These are phyloP conservation scores for Colletotrichum aenigma DNA, from an alignment of 2,329 filamentous ascomycete genomes.

Conservation along the genomic window DNA sequence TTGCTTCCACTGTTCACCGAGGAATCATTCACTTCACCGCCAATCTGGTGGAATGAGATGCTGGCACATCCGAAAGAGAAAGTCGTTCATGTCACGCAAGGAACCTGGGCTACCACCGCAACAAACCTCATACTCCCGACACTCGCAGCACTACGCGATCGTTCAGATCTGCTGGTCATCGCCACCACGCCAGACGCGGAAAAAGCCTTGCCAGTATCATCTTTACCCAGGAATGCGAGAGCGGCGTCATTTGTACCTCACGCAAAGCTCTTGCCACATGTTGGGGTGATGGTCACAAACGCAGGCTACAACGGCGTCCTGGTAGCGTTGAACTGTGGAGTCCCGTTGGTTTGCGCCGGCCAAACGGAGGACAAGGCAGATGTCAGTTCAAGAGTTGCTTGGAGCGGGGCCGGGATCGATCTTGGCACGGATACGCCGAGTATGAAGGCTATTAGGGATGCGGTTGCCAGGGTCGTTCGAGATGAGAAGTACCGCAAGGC, in stretches of 20 bases:
- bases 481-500: neutral
- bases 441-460: neutral
- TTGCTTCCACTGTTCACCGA: neutral
- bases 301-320: slow-evolving; percentile 24
- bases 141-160: slow-evolving; percentile 6
- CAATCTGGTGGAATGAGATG: slow-evolving; percentile 26
- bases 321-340: slow-evolving; percentile 21
- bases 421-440: slow-evolving; percentile 17
- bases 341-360: slow-evolving; percentile 25
- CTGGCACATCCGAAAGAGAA: slow-evolving; percentile 20
- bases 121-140: slow-evolving; percentile 19
- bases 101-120: slow-evolving; percentile 18
- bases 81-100: slow-evolving; percentile 25
- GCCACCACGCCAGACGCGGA: neutral
- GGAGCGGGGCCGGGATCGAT: slow-evolving; percentile 25
- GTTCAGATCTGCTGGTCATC: neutral
- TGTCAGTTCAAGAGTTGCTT: slow-evolving; percentile 23
- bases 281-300: slow-evolving; percentile 31
- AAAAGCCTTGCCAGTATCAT: neutral
- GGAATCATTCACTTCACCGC: neutral
- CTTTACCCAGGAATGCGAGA: neutral
- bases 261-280: slow-evolving; percentile 23
- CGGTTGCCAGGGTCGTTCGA: neutral
- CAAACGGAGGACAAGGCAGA: slow-evolving; percentile 32
- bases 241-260: slow-evolving; percentile 20